Evolutionary conservation across 2,329 filamentous ascomycete species (phyloP), one percentile per base, ranked within the genome.

Genomic region (Penicillium vulpinum): DNA sequence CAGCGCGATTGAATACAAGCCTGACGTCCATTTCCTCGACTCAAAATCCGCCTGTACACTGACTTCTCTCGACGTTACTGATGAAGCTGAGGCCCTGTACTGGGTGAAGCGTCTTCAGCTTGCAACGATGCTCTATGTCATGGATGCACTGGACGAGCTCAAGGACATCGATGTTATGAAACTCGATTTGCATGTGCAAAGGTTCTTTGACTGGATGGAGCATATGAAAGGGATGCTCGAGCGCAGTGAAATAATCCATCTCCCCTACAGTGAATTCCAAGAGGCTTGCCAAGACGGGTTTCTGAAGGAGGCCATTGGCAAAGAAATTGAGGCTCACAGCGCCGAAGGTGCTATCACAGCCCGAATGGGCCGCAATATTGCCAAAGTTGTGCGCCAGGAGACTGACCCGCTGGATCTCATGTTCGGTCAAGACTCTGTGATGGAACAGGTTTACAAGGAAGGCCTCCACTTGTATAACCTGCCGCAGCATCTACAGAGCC

Each of bases 371-470:
- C 52, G 61, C 4, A 68, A 72, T n/a, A 70, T 74, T 39, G 64
- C 59, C 2, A 49, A 51, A 1, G 60, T 73, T 5, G 48, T 74
- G 38, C 60, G 60, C 15, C 60, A 67, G 22, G 61, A 73, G 50
- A 51, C 63, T 22, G 68, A 74, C 55, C 70, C 71, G 7, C 59
- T 75, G 8, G 46, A 71, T 53, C 52, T 75, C 35, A 72, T 74
- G 69, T 74, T 73, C 24, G 66, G 69, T 5, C 58, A 70, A 39
- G 68, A 70, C 26, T 58, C 66, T n/a, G 38, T 73, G 9, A 66
- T 74, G 61, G 64, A 72, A 35, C 52, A 57, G 0, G 63, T 68
- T 16, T 73, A 73, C 48, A 65, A 67, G 18, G 62, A 70, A 10
- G 61, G 64, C 4, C 61, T 70, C 9, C 57, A 60, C n/a, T 43